Conservation (phyloP, 768 basidiomycete species). For the Leccinum barrowsii region DNA sequence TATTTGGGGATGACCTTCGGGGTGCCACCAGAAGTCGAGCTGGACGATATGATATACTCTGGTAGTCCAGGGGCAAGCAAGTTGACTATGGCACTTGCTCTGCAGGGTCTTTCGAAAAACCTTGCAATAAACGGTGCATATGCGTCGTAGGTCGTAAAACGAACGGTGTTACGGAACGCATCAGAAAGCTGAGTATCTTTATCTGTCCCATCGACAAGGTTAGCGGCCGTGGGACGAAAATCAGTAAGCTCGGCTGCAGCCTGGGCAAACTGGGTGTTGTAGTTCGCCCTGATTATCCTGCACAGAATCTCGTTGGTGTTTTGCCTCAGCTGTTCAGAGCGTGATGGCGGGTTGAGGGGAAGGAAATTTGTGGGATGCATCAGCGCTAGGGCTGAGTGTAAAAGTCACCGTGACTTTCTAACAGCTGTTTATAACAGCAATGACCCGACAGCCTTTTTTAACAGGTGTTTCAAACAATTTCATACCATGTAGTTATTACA, state of each 20-base stretch:
- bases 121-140: constrained; percentile 16
- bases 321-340: background rate
- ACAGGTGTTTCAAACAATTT: no score
- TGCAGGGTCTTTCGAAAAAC: constrained; percentile 6
- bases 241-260: background rate
- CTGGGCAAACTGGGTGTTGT: constrained; percentile 2
- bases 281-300: constrained; percentile 6
- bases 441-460: no score
- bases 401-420: no score
- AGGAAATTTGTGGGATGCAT: constrained; percentile 4
- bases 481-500: no score
- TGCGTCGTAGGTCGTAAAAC: constrained; percentile 11
- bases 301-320: background rate
- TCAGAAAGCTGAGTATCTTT: constrained; percentile 1
- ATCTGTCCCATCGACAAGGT: background rate
- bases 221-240: background rate
- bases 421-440: no score
- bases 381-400: no score
- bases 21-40: constrained; percentile 16
- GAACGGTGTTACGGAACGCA: constrained; percentile 8
- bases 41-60: constrained; percentile 12
- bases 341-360: background rate
- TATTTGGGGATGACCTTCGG: constrained; percentile 13
- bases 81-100: constrained; percentile 1
- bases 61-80: constrained; percentile 19